Conservation (phyloP, 176 grass and related monocot genomes). For the Echinochloa phyllopogon region DNA sequence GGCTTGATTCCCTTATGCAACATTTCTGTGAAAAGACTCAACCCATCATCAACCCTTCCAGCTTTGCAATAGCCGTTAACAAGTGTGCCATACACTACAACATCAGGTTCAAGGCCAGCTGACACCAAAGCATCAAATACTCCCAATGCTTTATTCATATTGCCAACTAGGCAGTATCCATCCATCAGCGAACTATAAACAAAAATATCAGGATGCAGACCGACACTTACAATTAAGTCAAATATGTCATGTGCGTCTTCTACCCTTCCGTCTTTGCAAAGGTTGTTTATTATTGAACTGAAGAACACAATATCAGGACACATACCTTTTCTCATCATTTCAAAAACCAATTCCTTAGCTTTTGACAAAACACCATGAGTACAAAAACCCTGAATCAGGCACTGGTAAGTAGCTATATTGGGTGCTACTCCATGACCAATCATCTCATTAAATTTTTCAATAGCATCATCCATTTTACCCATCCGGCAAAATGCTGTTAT, state of each 20-base stretch:
- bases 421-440: background rate
- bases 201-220: constrained; percentile 13
- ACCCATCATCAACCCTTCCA: background rate
- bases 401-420: background rate
- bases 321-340: constrained; percentile 36
- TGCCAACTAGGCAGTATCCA: constrained; percentile 25
- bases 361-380: constrained; percentile 35
- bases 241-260: constrained; percentile 8
- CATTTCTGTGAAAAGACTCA: constrained; percentile 1
- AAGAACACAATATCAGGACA: background rate
- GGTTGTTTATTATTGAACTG: constrained; percentile 21
- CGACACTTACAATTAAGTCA: constrained; percentile 23
- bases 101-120: background rate
- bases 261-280: constrained; percentile 37
- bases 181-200: background rate
- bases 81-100: background rate
- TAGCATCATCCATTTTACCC: constrained; percentile 31
- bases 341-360: constrained; percentile 37
- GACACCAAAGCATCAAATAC: constrained; percentile 13
- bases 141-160: background rate
- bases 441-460: constrained; percentile 27
- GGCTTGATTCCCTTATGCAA: background rate
- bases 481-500: background rate
- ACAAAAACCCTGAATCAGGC: constrained; percentile 35
- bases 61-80: constrained; percentile 25